Base-by-base conservation (phyloP, 2,329 filamentous ascomycete genomes). In the Colletotrichum shisoi region DNA sequence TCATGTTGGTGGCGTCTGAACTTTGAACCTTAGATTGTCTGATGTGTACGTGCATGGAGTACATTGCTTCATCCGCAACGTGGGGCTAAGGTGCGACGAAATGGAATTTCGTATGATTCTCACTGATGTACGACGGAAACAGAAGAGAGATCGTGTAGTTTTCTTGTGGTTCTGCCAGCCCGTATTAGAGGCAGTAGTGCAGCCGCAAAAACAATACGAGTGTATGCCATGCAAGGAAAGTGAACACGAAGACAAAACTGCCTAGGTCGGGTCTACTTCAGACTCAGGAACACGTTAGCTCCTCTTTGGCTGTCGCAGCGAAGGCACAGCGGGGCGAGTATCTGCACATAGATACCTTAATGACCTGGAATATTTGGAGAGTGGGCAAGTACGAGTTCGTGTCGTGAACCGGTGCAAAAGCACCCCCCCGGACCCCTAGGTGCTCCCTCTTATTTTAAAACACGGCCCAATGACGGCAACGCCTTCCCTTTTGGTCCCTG, bases 1-100 rank as follows among this genome's bases (percentile, higher is more conserved):
- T 68, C 49, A 64, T 64, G 54, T 68, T 31, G 53, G 62, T 65
- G 59, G 65, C 65, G 65, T 56, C 65, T 64, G 65, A 65, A 68
- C 42, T 58, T 40, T 53, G 53, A 67, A 63, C 60, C 31, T 63
- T 67, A 46, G 8, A 31, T 31, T 46, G 40, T 49, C 34, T 48
- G 42, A 65, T 65, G 46, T 17, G 48, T 54, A 58, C 34, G 37
- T 24, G 40, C 15, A 34, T 34, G 31, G 31, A 31, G 27, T 31
- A 31, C n/a, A 53, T 27, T 37, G 51, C n/a, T 8, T 53, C 34
- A 3, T 13, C 34, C 34, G 31, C 21, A 53, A 39, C 13, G 51
- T 19, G n/a, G 31, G n/a, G n/a, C 31, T 3, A 39, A 21, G 31
- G 31, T 7, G 51, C n/a, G 31, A 39, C n/a, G 12, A 19, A 37